Base-by-base conservation (phyloP, 2,329 filamentous ascomycete genomes). In the Neopestalotiopsis sp. region DNA sequence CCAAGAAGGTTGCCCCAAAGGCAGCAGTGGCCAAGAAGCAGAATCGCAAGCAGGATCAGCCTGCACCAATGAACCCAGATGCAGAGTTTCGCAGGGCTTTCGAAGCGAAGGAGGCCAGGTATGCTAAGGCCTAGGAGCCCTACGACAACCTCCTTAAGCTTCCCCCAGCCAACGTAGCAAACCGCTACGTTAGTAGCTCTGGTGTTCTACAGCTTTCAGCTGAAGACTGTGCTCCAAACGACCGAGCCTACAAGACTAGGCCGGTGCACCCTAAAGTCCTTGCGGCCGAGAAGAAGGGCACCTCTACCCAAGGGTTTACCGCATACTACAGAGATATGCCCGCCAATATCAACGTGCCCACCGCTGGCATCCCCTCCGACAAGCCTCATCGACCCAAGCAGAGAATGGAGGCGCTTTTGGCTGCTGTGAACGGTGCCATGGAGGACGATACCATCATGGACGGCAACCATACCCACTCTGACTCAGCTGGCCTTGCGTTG, bases 321-420 rank as follows among this genome's bases (percentile, higher is more conserved):
- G 17, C 32, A 38, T 71, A 70, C 67, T 71, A 70, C 20, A 42
- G n/a, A 17, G 56, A 58, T 6, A 70, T 70, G 67, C 59, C 67
- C 0, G 12, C 20, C 2, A 17, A 56, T 7, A 28, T 68, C 32
- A 38, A 64, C 49, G 58, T 74, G 30, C 61, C 69, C 2, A 49
- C 67, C 1, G 74, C 75, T 34, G 75, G 75, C 5, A 69, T 73
- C 10, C 70, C 73, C 17, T 73, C 68, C 1, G 40, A 70, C 5
- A 70, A 71, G 42, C 62, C 70, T 65, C 71, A 72, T 42, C 56
- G 65, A 61, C 70, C 71, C 30, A 34, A 66, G 64, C 9, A n/a
- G 45, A 53, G n/a, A 7, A 53, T 53, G 45, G 17, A 10, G 2
- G 10, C 12, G 30, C 61, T 30, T 66, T 40, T 62, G 38, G 24